Base-by-base conservation (phyloP, 1,284 basidiomycete genomes). In the Porodaedalea pini region DNA sequence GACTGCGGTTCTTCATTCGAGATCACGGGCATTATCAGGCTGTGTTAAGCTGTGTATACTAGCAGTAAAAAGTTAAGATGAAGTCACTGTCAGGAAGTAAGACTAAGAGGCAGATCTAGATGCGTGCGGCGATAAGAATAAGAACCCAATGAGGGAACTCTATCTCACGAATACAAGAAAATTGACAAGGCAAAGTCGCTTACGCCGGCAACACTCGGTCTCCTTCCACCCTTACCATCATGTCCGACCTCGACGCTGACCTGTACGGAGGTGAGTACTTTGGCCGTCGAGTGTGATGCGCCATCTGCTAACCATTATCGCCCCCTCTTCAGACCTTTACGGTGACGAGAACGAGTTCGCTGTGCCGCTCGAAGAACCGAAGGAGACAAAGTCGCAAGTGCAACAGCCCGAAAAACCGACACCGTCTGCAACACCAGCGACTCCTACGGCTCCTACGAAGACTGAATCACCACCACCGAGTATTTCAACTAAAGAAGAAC, bases 191-290 rank as follows among this genome's bases (percentile, higher is more conserved):
- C 40, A 31, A 10, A 34, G 10, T 32, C 13, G 25, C 27, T 29
- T 5, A n/a, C 19, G 11, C 45, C 31, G 19, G 13, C 19, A 25
- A 17, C 23, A 15, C 7, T 31, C 25, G 10, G 1, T 31, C 13
- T 17, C 27, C 51, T 37, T 31, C 31, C 32, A 13, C 21, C n/a
- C 21, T 53, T 29, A 55, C 43, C 48, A 60, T 41, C 50, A 82
- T 84, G 83, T 84, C 87, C 62, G 87, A 90, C 75, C 85, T 90
- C 69, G 89, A 91, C 70, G 85, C 87, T 75, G 88, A 92, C 70
- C 78, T 92, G 61, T 92, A 92, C 66, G 89, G 88, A 67, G 88
- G 88, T 86, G 66, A 53, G 80, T 62, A 15, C 11, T 31, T 61
- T 27, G 58, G 44, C 37, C 25, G 6, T 41, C 19, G 23, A 17